Percentiles rank a stretch among this genome's conserved stretches.
Conservation (phyloP, 179 eudicot species). For the Patellifolia procumbens region DNA sequence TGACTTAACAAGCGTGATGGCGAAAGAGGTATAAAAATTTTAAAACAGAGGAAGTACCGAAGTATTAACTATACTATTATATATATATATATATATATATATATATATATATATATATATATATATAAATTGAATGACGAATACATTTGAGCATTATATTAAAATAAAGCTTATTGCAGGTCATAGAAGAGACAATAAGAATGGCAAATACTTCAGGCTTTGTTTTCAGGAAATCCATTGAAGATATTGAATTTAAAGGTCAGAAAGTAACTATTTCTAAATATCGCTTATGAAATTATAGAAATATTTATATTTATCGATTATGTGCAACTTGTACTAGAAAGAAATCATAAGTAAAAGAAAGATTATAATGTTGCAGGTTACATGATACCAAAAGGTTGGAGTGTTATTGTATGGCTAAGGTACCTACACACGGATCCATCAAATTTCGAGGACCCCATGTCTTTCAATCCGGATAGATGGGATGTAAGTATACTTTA, state of each 20-base stretch:
- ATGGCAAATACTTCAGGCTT: slow-evolving; percentile 7
- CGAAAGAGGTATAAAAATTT: too few relatives aligned
- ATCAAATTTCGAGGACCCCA: slow-evolving; percentile 17
- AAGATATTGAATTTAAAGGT: slow-evolving; percentile 27
- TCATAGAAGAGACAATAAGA: slow-evolving; percentile 25
- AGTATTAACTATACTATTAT: too few relatives aligned
- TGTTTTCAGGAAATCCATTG: slow-evolving; percentile 16
- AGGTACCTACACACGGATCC: slow-evolving; percentile 23
- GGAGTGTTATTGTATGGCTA: slow-evolving; percentile 22
- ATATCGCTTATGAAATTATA: too few relatives aligned
- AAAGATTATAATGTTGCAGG: background rate
- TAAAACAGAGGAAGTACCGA: too few relatives aligned
- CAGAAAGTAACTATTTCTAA: background rate
- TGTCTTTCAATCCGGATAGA: slow-evolving; percentile 25
- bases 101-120: too few relatives aligned
- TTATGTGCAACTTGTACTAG: too few relatives aligned
- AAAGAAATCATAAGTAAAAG: too few relatives aligned
- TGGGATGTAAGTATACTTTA: slow-evolving; percentile 13
- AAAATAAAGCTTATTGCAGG: background rate
- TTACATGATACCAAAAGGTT: slow-evolving; percentile 26
- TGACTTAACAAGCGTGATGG: too few relatives aligned
- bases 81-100: too few relatives aligned
- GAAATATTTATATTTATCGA: too few relatives aligned
- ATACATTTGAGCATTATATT: too few relatives aligned
- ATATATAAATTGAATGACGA: too few relatives aligned